These are phyloP conservation scores for Ophiosphaerella herpotricha DNA, from an alignment of 2,329 filamentous ascomycete species.

Conservation along the genomic window DNA sequence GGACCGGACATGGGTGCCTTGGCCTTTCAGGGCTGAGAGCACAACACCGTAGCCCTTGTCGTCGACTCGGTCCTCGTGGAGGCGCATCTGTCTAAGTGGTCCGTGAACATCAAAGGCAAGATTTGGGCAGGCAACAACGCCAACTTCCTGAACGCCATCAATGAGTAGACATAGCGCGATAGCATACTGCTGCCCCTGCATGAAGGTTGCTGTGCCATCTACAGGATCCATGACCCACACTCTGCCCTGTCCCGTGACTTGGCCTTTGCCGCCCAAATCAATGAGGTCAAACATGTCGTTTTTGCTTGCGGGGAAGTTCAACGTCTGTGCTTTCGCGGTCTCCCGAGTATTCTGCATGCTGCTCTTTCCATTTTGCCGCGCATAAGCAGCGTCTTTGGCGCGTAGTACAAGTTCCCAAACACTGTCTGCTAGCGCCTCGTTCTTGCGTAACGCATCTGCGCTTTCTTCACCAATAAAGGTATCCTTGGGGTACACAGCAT, in stretches of 20 bases:
- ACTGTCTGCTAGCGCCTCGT: constrained; percentile 54
- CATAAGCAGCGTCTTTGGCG: constrained; percentile 34
- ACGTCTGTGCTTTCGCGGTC: constrained; percentile 4
- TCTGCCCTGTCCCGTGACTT: constrained; percentile 50
- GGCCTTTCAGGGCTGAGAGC: constrained; percentile 54
- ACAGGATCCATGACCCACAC: constrained; percentile 69
- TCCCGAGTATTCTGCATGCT: constrained; percentile 24
- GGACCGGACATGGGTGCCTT: constrained; percentile 50
- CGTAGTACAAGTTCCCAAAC: constrained; percentile 61
- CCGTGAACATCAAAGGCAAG: constrained; percentile 49
- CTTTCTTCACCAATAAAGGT: constrained; percentile 67
- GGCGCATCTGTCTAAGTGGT: constrained; percentile 17
- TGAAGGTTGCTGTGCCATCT: constrained; percentile 67
- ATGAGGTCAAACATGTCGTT: constrained; percentile 66
- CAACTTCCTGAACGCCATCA: constrained; percentile 61
- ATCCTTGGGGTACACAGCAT: constrained; percentile 59
- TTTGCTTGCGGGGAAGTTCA: constrained; percentile 48
- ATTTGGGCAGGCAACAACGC: constrained; percentile 67
- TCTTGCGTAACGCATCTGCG: constrained; percentile 56
- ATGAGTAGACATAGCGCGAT: constrained; percentile 64
- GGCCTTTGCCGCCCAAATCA: constrained; percentile 62
- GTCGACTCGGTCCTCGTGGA: constrained; percentile 50
- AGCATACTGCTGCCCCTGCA: constrained; percentile 65
- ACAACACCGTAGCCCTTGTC: constrained; percentile 48
- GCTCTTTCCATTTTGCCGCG: constrained; percentile 27